phyloP scores from a whole-genome alignment of 2,329 filamentous ascomycete genomes.

The Pseudogymnoascus sp. region DNA sequence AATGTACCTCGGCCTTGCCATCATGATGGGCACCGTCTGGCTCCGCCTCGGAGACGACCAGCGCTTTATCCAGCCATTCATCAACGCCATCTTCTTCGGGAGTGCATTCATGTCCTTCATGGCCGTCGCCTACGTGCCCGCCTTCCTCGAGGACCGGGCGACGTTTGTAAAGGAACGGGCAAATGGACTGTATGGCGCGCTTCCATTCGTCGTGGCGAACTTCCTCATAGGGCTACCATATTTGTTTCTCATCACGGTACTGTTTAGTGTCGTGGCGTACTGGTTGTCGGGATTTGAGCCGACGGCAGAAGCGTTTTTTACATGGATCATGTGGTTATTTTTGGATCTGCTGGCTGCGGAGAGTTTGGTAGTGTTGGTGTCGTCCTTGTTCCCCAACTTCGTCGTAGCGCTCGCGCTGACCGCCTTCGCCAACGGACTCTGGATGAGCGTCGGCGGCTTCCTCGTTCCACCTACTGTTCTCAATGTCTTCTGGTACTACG shows the following conservation, averaged over 20 bases:
- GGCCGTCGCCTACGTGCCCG: constrained; percentile 78
- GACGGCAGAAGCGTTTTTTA: constrained; percentile 61
- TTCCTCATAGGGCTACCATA: constrained; percentile 78
- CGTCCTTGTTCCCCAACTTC: constrained; percentile 68
- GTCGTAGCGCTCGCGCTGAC: constrained; percentile 73
- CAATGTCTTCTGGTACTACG: constrained; percentile 81
- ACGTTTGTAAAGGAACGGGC: constrained; percentile 71
- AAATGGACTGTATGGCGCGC: constrained; percentile 73
- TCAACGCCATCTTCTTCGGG: constrained; percentile 70
- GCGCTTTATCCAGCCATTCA: constrained; percentile 70
- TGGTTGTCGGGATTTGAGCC: constrained; percentile 74
- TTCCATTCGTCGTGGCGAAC: constrained; percentile 69
- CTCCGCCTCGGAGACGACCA: constrained; percentile 63
- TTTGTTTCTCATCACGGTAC: constrained; percentile 65
- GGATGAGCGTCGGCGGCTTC: constrained; percentile 84
- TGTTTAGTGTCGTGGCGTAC: constrained; percentile 72
- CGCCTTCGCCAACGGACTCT: constrained; percentile 81
- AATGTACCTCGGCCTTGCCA: constrained; percentile 74
- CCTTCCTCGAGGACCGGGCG: constrained; percentile 71
- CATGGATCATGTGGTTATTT: constrained; percentile 78
- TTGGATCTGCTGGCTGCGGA: constrained; percentile 78
- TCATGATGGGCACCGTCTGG: constrained; percentile 89
- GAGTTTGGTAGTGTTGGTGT: constrained; percentile 71
- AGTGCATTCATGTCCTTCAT: constrained; percentile 74
- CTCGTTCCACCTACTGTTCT: constrained; percentile 66